A percentile compares a stretch with the other conserved stretches of the same genome.
phyloP scores from a whole-genome alignment of 345 rosid species.

The Eucalyptus rudis region DNA sequence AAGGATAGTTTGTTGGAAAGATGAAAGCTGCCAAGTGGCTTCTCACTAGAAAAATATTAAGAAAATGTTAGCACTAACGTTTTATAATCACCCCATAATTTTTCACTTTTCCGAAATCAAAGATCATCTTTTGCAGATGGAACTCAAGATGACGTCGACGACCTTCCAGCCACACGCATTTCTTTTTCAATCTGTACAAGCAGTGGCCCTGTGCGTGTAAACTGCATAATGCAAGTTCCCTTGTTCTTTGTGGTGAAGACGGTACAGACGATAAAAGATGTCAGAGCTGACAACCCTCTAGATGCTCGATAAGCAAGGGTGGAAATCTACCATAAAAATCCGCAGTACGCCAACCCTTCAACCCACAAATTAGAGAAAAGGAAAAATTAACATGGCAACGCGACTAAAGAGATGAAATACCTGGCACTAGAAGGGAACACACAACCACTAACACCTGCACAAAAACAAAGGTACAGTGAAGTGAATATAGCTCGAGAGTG shows the following conservation, averaged over 20 bases:
- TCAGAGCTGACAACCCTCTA: background rate
- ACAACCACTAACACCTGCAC: constrained; percentile 30
- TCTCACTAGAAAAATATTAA: background rate
- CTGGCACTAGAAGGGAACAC: constrained; percentile 32
- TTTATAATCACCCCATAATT: background rate
- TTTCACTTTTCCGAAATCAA: background rate
- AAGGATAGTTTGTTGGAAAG: background rate
- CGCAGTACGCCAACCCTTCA: background rate
- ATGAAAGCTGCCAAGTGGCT: background rate
- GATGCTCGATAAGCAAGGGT: background rate
- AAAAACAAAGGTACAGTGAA: background rate
- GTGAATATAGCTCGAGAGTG: background rate
- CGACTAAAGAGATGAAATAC: background rate
- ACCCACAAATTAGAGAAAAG: background rate
- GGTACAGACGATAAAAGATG: background rate
- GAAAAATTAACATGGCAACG: background rate
- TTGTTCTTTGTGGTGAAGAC: background rate
- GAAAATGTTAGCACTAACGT: background rate
- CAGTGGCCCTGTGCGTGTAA: background rate
- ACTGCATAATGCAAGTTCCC: background rate
- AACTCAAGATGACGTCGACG: background rate
- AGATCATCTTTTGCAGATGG: background rate
- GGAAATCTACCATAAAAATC: background rate
- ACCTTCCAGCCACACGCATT: background rate
- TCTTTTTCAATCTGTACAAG: background rate